phyloP scores from a whole-genome alignment of 768 basidiomycete genomes.

The Filobasidium wieringae region DNA sequence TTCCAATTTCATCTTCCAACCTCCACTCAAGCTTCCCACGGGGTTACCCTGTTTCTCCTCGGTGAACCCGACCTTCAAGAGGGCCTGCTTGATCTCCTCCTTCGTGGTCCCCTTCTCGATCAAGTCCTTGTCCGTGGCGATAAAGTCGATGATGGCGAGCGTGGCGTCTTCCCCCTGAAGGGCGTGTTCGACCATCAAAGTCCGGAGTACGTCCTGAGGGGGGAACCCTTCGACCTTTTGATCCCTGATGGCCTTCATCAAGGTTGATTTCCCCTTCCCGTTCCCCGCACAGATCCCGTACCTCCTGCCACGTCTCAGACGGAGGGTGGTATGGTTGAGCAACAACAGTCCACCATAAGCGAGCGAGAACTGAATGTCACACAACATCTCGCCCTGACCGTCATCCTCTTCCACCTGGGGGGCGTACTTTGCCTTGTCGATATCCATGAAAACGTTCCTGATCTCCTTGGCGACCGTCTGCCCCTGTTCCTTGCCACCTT shows the following conservation, averaged over 20 bases:
- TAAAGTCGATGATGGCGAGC: constrained; percentile 72
- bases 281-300: constrained; percentile 96
- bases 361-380: constrained; percentile 86
- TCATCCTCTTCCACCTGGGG: constrained; percentile 42
- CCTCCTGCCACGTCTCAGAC: constrained; percentile 75
- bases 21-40: constrained; percentile 84
- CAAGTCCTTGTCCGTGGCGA: constrained; percentile 67
- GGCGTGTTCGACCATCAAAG: constrained; percentile 95
- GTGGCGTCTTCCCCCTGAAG: constrained; percentile 86
- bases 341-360: constrained; percentile 90
- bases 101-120: constrained; percentile 45
- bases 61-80: constrained; percentile 82
- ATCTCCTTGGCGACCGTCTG: constrained; percentile 49
- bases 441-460: constrained; percentile 59
- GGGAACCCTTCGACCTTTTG: constrained; percentile 93
- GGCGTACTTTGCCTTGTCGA: constrained; percentile 61
- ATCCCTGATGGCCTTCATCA: constrained; percentile 88
- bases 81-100: constrained; percentile 62
- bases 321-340: constrained; percentile 83
- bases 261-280: constrained; percentile 88
- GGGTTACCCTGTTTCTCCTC: constrained; percentile 68
- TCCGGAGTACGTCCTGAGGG: constrained; percentile 67
- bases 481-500: constrained; percentile 32
- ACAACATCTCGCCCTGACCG: constrained; percentile 73
- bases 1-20: constrained; percentile 99